These are phyloP conservation scores for Helotiales sp. DNA, from an alignment of 2,329 filamentous ascomycete species.

Conservation along the genomic window DNA sequence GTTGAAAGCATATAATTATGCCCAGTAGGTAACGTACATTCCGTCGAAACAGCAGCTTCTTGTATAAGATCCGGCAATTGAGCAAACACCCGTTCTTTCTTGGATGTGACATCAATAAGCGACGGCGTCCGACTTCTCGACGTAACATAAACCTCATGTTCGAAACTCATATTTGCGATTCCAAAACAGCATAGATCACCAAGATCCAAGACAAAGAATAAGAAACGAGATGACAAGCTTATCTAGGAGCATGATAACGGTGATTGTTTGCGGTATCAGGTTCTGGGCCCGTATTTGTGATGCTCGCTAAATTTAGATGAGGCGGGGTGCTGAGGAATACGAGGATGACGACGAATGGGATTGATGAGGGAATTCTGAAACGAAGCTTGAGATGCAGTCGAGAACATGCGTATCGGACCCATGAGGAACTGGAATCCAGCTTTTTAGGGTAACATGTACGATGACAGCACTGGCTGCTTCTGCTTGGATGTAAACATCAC, in stretches of 20 bases:
- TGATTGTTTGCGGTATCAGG: not conserved
- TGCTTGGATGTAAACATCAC: too few species aligned
- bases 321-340: slow-evolving; percentile 23
- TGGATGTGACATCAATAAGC: slow-evolving; percentile 37
- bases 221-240: not conserved
- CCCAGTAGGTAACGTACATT: slow-evolving; percentile 27
- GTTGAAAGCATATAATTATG: not conserved
- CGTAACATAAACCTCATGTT: slow-evolving; percentile 34
- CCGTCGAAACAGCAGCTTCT: slow-evolving; percentile 38
- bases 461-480: slow-evolving; percentile 2
- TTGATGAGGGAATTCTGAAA: slow-evolving; percentile 20
- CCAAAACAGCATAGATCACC: slow-evolving; percentile 6
- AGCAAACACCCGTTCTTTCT: slow-evolving; percentile 35
- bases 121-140: slow-evolving; percentile 38
- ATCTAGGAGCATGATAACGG: not conserved
- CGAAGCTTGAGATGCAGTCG: slow-evolving; percentile 8
- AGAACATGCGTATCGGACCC: slow-evolving; percentile 19
- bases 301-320: slow-evolving; percentile 27
- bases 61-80: slow-evolving; percentile 40
- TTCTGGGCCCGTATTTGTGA: slow-evolving; percentile 20
- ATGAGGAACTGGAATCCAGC: slow-evolving; percentile 10
- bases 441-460: not conserved
- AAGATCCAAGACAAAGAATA: not conserved
- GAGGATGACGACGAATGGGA: slow-evolving; percentile 21
- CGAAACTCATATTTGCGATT: slow-evolving; percentile 27